Evolutionary conservation across 78 protist genomes (phyloP).

Genomic region (Dictyostelium capitatum): DNA sequence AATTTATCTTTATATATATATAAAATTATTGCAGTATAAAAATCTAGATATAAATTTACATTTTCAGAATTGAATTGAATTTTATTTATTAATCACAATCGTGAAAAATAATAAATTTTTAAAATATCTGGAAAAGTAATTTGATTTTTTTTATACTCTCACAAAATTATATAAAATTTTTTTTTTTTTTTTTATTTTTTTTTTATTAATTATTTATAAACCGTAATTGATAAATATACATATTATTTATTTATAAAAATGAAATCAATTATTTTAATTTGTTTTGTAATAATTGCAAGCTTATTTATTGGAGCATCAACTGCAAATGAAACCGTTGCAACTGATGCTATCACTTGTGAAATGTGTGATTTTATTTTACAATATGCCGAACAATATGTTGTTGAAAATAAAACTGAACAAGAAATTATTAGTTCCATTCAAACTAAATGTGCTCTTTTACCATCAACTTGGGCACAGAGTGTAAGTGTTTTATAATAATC

Average conservation of each 20-base stretch:
- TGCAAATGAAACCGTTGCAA: not conserved
- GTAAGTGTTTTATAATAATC: not conserved
- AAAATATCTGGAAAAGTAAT: too few species aligned
- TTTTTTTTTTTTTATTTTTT: not conserved
- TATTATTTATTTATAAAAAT: constrained; percentile 2
- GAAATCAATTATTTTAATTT: not conserved
- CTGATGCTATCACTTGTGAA: not conserved
- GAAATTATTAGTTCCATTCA: not conserved
- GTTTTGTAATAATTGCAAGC: not conserved
- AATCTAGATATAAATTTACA: too few species aligned
- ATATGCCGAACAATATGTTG: constrained; percentile 18
- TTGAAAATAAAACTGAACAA: not conserved
- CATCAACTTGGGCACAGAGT: not conserved
- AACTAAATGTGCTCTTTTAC: not conserved
- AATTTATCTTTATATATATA: too few species aligned
- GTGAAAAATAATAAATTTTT: too few species aligned
- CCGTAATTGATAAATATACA: not conserved
- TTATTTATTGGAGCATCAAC: not conserved
- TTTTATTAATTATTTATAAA: not conserved
- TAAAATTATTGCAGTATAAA: too few species aligned
- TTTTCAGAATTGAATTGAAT: too few species aligned
- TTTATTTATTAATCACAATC: too few species aligned
- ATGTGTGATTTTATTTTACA: constrained; percentile 12
- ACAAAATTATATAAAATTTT: not conserved
- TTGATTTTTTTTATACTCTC: too few species aligned